Base-by-base conservation (phyloP, 768 basidiomycete species). In the Hypsizygus marmoreus region DNA sequence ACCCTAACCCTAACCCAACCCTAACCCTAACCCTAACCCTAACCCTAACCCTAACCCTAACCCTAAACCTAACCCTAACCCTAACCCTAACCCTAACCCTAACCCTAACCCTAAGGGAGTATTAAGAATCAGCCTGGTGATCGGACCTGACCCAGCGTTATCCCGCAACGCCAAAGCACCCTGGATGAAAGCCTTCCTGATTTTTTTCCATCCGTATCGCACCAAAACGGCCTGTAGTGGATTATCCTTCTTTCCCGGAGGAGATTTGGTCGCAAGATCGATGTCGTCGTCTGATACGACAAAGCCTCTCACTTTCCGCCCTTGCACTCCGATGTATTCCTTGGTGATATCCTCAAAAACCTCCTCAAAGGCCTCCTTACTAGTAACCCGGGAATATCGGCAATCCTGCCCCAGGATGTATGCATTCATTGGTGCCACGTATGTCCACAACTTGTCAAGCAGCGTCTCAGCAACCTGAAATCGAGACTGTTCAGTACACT, bases 11-110 rank as follows among this genome's bases (percentile, higher is more conserved):
- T 4, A 40, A 40, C 38, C 38, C 38, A 25, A 40, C 38, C 38
- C 38, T 40, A 40, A 40, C 38, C 38, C 38, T 40, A 40, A 40
- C 38, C 38, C 38, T 40, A 40, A 40, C 38, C 38, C 38, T 40
- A 40, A 40, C 38, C 38, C 38, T 40, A 40, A 40, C 38, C 38
- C 38, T n/a, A n/a, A n/a, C n/a, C n/a, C n/a, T n/a, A n/a, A n/a
- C n/a, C n/a, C n/a, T n/a, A n/a, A n/a, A n/a, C n/a, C n/a, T n/a
- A n/a, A n/a, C n/a, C n/a, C n/a, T n/a, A n/a, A n/a, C n/a, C n/a
- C n/a, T n/a, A n/a, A n/a, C n/a, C n/a, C n/a, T n/a, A n/a, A n/a
- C n/a, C n/a, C n/a, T n/a, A n/a, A n/a, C n/a, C n/a, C n/a, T n/a
- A n/a, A n/a, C n/a, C n/a, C n/a, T n/a, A n/a, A n/a, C n/a, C n/a